A percentile compares a stretch with the other conserved stretches of the same genome.
phyloP scores from a whole-genome alignment of 352 stramenopile species.

The Phytophthora ohioensis region DNA sequence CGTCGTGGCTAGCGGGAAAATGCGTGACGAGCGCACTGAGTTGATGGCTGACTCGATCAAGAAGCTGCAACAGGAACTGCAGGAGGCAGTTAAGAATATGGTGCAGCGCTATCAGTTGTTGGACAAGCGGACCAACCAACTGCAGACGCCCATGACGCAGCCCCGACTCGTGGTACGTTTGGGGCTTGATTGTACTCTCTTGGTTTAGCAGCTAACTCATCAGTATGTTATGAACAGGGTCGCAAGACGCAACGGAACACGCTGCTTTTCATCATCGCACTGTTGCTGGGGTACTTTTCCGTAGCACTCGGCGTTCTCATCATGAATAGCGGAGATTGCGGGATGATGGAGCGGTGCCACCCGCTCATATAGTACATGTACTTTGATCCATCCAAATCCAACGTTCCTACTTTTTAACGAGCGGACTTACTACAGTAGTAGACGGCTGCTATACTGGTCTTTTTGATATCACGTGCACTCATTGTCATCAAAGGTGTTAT shows the following conservation, averaged over 20 bases:
- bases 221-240: constrained; percentile 19
- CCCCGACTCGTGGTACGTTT: constrained; percentile 55
- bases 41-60: constrained; percentile 65
- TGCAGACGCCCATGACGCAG: constrained; percentile 57
- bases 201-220: background rate
- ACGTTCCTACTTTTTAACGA: constrained; percentile 21
- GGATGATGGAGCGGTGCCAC: constrained; percentile 49
- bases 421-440: background rate
- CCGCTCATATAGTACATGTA: constrained; percentile 58
- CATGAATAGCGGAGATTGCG: constrained; percentile 49
- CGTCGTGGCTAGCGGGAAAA: constrained; percentile 66
- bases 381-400: constrained; percentile 22
- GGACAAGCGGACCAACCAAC: constrained; percentile 67
- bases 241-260: constrained; percentile 39
- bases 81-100: constrained; percentile 62
- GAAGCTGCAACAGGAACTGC: constrained; percentile 68
- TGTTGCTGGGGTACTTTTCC: constrained; percentile 45
- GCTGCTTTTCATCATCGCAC: constrained; percentile 33
- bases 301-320: constrained; percentile 37
- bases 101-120: constrained; percentile 65
- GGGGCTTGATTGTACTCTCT: background rate
- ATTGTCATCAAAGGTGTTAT: constrained; percentile 8
- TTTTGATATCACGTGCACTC: constrained; percentile 4
- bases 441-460: background rate
- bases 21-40: constrained; percentile 75